A percentile compares a stretch with the other conserved stretches of the same genome.
Evolutionary conservation across 1,284 basidiomycete genomes (phyloP).

Genomic region (Ceratobasidium sp.): DNA sequence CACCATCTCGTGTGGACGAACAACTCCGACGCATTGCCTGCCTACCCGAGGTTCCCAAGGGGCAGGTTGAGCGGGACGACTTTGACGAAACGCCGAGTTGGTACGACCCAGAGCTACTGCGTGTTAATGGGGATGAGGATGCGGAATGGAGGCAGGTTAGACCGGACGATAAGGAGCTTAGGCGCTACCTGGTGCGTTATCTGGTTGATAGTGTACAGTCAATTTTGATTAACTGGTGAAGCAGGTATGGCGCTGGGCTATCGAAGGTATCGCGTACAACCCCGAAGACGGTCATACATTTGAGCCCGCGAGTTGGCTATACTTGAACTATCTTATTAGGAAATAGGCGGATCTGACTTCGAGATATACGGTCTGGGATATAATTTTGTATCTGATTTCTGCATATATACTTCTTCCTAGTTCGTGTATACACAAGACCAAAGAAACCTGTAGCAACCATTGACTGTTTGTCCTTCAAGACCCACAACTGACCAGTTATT

Average conservation of each 20-base stretch:
- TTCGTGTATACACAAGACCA: too few relatives aligned
- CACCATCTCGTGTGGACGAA: constrained; percentile 35
- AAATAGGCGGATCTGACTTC: neutral
- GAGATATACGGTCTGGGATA: neutral
- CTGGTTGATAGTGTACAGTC: neutral
- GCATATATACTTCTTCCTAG: too few relatives aligned
- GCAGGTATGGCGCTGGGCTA: constrained; percentile 47
- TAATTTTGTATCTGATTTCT: neutral
- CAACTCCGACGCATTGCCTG: constrained; percentile 18
- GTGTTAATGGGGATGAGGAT: constrained; percentile 53
- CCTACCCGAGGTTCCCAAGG: neutral
- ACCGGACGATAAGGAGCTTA: constrained; percentile 73
- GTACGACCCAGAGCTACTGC: constrained; percentile 21
- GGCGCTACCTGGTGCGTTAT: constrained; percentile 66
- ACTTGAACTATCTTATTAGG: constrained; percentile 25
- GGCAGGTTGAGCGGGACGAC: constrained; percentile 15
- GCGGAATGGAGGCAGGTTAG: constrained; percentile 70
- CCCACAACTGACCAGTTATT: neutral
- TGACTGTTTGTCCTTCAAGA: neutral
- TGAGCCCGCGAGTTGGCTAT: constrained; percentile 22
- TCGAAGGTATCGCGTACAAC: constrained; percentile 45
- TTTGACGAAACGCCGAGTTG: constrained; percentile 38
- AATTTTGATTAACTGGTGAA: neutral
- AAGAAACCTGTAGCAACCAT: too few relatives aligned
- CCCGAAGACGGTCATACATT: constrained; percentile 29